Evolutionary conservation across 1,284 basidiomycete species (phyloP).

Genomic region (Leccinum pachyderme): DNA sequence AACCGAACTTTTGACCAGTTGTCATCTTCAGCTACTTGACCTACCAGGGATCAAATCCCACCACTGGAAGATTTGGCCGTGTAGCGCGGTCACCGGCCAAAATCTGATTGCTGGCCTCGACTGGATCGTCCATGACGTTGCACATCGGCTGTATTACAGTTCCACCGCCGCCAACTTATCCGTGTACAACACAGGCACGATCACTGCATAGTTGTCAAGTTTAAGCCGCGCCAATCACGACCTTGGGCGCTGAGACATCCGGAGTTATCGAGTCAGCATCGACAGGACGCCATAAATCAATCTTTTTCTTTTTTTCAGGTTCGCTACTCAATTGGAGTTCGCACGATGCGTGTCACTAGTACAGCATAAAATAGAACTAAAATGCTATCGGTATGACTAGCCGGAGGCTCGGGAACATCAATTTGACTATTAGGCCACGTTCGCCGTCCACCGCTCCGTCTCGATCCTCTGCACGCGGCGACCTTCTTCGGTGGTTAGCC

Average conservation of each 20-base stretch:
- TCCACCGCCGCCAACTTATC: slow-evolving; percentile 20
- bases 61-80: slow-evolving; percentile 88
- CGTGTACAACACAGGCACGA: not conserved
- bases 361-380: slow-evolving; percentile 10
- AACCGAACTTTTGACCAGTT: slow-evolving; percentile 7
- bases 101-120: slow-evolving; percentile 86
- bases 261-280: slow-evolving; percentile 12
- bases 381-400: slow-evolving; percentile 10
- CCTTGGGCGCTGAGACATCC: slow-evolving; percentile 12
- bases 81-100: slow-evolving; percentile 88
- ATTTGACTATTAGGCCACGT: slow-evolving; percentile 2
- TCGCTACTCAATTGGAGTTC: slow-evolving; percentile 8
- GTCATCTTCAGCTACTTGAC: slow-evolving; percentile 62
- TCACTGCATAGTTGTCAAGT: slow-evolving; percentile 1
- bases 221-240: not conserved
- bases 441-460: slow-evolving; percentile 7
- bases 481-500: slow-evolving; percentile 20
- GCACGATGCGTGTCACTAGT: slow-evolving; percentile 12
- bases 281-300: slow-evolving; percentile 9
- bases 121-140: slow-evolving; percentile 94
- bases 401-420: slow-evolving; percentile 4
- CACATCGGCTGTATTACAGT: slow-evolving; percentile 72
- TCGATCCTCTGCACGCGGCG: slow-evolving; percentile 24
- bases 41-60: slow-evolving; percentile 80
- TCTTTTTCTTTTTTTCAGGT: slow-evolving; percentile 3